Percentiles rank a stretch among this genome's conserved stretches.
These are phyloP conservation scores for Fabrea salina DNA, from an alignment of 169 alveolate genomes.

Conservation along the genomic window DNA sequence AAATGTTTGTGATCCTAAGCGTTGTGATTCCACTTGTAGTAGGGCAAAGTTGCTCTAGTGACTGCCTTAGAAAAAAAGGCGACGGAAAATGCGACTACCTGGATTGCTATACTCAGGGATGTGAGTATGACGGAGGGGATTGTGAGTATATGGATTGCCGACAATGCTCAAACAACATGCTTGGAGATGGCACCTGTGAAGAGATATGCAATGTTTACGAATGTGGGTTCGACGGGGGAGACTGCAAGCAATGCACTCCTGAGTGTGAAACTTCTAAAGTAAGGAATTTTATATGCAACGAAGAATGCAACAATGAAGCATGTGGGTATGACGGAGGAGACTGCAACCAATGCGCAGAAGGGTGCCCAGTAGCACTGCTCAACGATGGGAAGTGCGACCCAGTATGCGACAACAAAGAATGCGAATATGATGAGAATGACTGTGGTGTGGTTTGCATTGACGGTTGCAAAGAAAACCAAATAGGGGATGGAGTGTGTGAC, in stretches of 20 bases:
- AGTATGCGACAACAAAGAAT: background rate
- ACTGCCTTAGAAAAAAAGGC: no score
- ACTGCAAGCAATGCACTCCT: background rate
- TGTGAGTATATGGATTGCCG: no score
- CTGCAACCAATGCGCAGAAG: background rate
- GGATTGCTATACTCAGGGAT: no score
- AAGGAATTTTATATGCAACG: background rate
- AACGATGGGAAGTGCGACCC: background rate
- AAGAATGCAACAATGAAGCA: background rate
- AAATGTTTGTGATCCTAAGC: no score
- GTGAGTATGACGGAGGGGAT: no score
- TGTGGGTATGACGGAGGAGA: background rate
- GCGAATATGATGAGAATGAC: background rate
- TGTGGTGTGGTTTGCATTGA: background rate
- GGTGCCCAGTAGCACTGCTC: background rate
- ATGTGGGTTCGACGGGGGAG: conserved; percentile 20
- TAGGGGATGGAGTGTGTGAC: conserved; percentile 22
- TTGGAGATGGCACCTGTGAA: conserved; percentile 28
- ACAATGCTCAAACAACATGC: background rate
- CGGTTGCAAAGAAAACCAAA: conserved; percentile 1
- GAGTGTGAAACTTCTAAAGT: background rate
- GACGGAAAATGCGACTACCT: no score
- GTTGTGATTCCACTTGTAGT: no score
- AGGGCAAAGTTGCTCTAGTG: no score
- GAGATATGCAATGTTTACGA: conserved; percentile 2